Base-by-base conservation (phyloP, 2,329 filamentous ascomycete genomes). In the Cytospora chrysosperma region DNA sequence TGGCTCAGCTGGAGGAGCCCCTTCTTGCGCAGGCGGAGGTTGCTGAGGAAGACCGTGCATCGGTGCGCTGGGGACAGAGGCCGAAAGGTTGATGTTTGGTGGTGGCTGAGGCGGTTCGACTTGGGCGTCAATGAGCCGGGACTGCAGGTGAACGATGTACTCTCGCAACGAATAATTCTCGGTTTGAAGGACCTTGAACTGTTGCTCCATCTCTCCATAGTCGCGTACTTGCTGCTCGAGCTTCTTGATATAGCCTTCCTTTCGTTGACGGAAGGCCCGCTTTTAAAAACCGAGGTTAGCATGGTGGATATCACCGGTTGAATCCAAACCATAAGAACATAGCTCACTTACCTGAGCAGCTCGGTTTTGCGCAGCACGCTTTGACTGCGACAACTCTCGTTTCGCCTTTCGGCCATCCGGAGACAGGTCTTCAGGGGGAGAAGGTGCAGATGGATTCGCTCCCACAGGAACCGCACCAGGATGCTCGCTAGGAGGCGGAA, bases 221-320 rank as follows among this genome's bases (percentile, higher is more conserved):
- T 95, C 91, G 71, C 92, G 88, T 58, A 97, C 92, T 74, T 98
- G 92, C 73, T 95, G 90, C 77, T 99, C 95, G 8, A 99, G 85
- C 75, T 96, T 96, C 81, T 96, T 96, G 76, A 99, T 99, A 75
- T 99, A 97, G 53, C 92, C 91, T 77, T 99, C 95, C 75, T 99
- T 99, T 67, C 95, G 90, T 78, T 98, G 93, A 50, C 95, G 91
- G 78, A 99, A 99, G 50, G 95, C 95, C 75, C 95, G 88, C 94
- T 99, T 71, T 68, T 9, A 9, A 55, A 53, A 17, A 26, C 37
- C 13, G 28, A 34, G 2, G 19, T 61, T 61, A 61, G 59, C 52
- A 50, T 59, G 26, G 60, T 47, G 56, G n/a, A 40, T 49, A 61
- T 61, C 55, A 60, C 61, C 56, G 73, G 72, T 70, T 21, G n/a